These are phyloP conservation scores for Aspergillus affinis DNA, from an alignment of 495 filamentous ascomycete genomes.

Conservation along the genomic window DNA sequence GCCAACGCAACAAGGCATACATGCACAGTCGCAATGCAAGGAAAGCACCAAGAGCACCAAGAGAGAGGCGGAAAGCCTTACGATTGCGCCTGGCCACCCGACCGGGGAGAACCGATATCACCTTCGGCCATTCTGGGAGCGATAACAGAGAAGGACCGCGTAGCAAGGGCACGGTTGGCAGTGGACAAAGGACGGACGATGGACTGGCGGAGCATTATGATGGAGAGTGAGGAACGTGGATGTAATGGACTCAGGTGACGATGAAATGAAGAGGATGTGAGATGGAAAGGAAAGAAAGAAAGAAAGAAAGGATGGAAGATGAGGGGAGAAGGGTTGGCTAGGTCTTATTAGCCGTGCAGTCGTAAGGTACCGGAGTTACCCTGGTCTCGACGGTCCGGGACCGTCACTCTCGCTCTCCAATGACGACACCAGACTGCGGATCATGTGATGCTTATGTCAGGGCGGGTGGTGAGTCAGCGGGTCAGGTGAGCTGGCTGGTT, in stretches of 20 bases:
- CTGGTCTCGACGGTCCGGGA: slow-evolving; percentile 6
- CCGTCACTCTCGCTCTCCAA: slow-evolving; percentile 8
- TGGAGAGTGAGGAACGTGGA: slow-evolving; percentile 9
- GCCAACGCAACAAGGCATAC: not conserved
- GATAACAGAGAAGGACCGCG: slow-evolving; percentile 63
- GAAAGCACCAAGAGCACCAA: not conserved
- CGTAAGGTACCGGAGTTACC: slow-evolving; percentile 2
- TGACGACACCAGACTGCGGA: slow-evolving; percentile 20
- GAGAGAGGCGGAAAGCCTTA: slow-evolving; percentile 21
- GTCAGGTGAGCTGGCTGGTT: slow-evolving; percentile 13
- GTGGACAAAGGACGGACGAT: slow-evolving; percentile 57
- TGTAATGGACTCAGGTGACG: not conserved
- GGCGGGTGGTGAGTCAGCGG: slow-evolving; percentile 19
- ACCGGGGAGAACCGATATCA: slow-evolving; percentile 64
- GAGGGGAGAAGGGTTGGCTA: slow-evolving; percentile 1
- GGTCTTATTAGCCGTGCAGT: slow-evolving; percentile 12
- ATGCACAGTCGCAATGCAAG: not conserved
- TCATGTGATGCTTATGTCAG: slow-evolving; percentile 19
- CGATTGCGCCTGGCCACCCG: slow-evolving; percentile 36
- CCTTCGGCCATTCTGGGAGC: slow-evolving; percentile 62
- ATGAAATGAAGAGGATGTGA: slow-evolving; percentile 57
- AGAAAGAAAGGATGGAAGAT: slow-evolving; percentile 6
- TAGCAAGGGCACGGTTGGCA: slow-evolving; percentile 48
- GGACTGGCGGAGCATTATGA: slow-evolving; percentile 66
- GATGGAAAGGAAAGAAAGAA: slow-evolving; percentile 10